phyloP scores from a whole-genome alignment of 768 basidiomycete species.

The Pleurotus cornucopiae region DNA sequence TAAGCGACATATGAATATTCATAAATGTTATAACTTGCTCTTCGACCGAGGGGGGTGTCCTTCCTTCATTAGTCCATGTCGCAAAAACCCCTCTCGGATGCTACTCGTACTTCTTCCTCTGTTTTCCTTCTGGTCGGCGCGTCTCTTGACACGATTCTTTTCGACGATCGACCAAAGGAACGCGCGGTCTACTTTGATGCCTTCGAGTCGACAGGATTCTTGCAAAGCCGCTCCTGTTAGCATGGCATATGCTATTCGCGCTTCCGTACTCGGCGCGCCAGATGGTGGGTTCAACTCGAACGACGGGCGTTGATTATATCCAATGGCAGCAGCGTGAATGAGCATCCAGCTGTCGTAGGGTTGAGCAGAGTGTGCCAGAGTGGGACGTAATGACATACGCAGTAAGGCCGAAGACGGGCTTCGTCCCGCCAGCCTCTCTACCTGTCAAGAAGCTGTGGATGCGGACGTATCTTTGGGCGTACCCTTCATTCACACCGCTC shows the following conservation, averaged over 20 bases:
- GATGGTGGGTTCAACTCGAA: conserved; percentile 35
- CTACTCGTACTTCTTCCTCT: background rate
- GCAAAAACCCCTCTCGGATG: background rate
- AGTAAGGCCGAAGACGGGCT: conserved; percentile 86
- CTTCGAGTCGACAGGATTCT: conserved; percentile 35
- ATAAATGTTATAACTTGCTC: too few species aligned
- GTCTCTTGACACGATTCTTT: background rate
- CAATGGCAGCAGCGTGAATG: conserved; percentile 40
- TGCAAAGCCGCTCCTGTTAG: conserved; percentile 30
- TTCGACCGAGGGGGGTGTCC: too few species aligned
- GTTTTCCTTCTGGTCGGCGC: background rate
- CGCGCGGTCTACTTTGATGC: conserved; percentile 27
- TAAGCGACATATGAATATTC: too few species aligned
- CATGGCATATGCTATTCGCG: conserved; percentile 41
- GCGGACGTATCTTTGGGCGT: conserved; percentile 29
- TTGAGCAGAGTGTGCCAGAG: background rate
- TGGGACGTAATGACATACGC: conserved; percentile 49
- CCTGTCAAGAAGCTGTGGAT: conserved; percentile 85
- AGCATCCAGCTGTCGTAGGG: conserved; percentile 35
- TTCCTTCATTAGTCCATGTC: background rate
- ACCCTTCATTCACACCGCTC: conserved; percentile 22
- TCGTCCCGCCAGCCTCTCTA: conserved; percentile 77
- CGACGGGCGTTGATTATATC: conserved; percentile 38
- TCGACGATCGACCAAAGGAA: background rate
- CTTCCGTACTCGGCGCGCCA: conserved; percentile 27